Conservation (phyloP, 768 basidiomycete genomes). For the Lentinula boryana region DNA sequence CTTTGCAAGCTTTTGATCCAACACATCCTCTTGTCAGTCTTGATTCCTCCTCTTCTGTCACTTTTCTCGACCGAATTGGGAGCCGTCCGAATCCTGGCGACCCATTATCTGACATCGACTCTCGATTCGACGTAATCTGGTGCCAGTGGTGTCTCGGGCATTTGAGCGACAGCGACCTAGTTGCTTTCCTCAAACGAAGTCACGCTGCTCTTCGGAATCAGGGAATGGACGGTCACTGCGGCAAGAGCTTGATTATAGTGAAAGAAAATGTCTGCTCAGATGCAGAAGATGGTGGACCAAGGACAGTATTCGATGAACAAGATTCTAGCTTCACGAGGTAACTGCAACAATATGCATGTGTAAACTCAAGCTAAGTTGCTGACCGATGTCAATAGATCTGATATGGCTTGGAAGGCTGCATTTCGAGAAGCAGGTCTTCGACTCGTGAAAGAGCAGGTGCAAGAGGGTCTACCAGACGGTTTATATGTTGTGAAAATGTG, state of each 20-base stretch:
- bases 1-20: slow-evolving; percentile 82
- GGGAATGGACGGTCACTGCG: slow-evolving; percentile 22
- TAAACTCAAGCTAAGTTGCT: neutral
- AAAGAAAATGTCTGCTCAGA: slow-evolving; percentile 89
- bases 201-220: slow-evolving; percentile 50
- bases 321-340: slow-evolving; percentile 92
- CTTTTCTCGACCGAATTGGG: slow-evolving; percentile 63
- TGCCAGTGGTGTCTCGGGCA: slow-evolving; percentile 97
- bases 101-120: slow-evolving; percentile 31
- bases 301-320: slow-evolving; percentile 67
- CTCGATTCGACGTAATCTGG: slow-evolving; percentile 87
- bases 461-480: slow-evolving; percentile 77
- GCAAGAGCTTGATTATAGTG: slow-evolving; percentile 66
- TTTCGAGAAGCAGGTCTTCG: slow-evolving; percentile 72
- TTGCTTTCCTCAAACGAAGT: slow-evolving; percentile 66
- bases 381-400: slow-evolving; percentile 51
- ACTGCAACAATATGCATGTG: neutral
- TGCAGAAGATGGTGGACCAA: slow-evolving; percentile 36
- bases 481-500: slow-evolving; percentile 87
- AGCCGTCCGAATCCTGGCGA: slow-evolving; percentile 37
- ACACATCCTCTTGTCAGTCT: slow-evolving; percentile 28
- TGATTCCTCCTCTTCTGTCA: slow-evolving; percentile 19
- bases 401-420: slow-evolving; percentile 70
- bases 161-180: slow-evolving; percentile 69
- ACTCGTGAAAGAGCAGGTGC: slow-evolving; percentile 68